phyloP scores from a whole-genome alignment of 305 asterid genomes.

The Solanum hybrid region DNA sequence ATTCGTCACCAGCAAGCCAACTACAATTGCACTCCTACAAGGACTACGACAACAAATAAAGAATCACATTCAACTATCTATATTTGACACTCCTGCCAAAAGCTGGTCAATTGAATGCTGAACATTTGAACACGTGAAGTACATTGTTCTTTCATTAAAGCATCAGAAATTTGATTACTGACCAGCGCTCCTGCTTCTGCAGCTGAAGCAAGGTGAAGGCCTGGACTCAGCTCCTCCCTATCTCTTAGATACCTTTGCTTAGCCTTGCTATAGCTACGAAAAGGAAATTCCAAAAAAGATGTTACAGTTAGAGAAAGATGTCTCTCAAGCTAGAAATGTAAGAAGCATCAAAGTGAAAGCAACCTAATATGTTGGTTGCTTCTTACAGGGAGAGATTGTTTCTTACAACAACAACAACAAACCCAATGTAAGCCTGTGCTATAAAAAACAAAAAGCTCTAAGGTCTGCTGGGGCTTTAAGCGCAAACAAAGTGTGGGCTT shows the following conservation, averaged over 20 bases:
- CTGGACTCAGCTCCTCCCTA: conserved; percentile 71
- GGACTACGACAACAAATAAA: not conserved
- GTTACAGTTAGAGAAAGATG: conserved; percentile 5
- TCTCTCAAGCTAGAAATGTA: not conserved
- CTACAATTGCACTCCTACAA: conserved; percentile 1
- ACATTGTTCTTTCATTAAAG: not conserved
- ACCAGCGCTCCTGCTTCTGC: conserved; percentile 99
- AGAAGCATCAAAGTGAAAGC: not conserved
- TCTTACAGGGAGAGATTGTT: not conserved
- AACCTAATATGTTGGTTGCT: not conserved
- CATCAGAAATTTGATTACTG: conserved; percentile 24
- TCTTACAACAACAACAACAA: not conserved
- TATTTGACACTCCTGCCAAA: not conserved
- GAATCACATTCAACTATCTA: not conserved
- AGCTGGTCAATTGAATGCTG: not conserved
- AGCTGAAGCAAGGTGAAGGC: conserved; percentile 92
- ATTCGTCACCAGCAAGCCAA: not conserved
- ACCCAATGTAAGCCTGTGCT: not conserved
- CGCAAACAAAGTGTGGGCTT: not conserved
- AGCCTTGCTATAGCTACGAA: conserved; percentile 75
- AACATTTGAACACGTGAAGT: not conserved
- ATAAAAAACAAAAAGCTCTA: not conserved
- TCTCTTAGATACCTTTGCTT: conserved; percentile 68
- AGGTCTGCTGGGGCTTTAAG: not conserved
- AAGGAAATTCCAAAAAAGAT: not conserved